phyloP scores from a whole-genome alignment of 768 basidiomycete species.

The Gelatoporia subvermispora region DNA sequence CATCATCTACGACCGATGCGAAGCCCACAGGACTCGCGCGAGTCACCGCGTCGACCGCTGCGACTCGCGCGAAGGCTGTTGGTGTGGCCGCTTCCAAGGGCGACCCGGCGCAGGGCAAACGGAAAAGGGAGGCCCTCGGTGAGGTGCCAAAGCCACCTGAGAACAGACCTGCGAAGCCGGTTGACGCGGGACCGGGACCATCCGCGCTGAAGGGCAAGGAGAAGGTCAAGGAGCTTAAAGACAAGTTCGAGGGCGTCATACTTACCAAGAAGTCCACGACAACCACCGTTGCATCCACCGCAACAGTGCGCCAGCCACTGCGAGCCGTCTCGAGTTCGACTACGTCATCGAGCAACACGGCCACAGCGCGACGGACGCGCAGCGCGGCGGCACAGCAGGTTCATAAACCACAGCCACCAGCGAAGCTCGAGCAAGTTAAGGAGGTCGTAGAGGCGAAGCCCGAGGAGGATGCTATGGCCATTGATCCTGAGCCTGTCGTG shows the following conservation, averaged over 20 bases:
- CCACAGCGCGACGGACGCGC: slow-evolving; percentile 22
- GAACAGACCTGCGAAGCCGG: slow-evolving; percentile 26
- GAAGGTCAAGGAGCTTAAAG: slow-evolving; percentile 33
- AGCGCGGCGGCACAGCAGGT: slow-evolving; percentile 23
- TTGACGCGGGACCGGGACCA: slow-evolving; percentile 5
- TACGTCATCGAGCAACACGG: slow-evolving; percentile 13
- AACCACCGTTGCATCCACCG: slow-evolving; percentile 14
- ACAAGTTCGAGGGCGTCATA: slow-evolving; percentile 60
- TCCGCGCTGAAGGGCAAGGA: slow-evolving; percentile 50
- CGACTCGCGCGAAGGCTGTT: slow-evolving; percentile 47
- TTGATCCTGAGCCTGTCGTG: slow-evolving; percentile 27
- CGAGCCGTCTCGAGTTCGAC: slow-evolving; percentile 41
- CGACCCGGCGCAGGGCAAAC: slow-evolving; percentile 53
- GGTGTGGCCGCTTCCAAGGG: slow-evolving; percentile 40
- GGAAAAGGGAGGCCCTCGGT: slow-evolving; percentile 71
- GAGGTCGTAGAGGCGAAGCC: slow-evolving; percentile 23
- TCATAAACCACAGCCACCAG: slow-evolving; percentile 14
- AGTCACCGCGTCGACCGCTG: slow-evolving; percentile 42
- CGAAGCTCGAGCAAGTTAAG: slow-evolving; percentile 27
- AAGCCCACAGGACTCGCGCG: slow-evolving; percentile 33
- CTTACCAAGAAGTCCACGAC: slow-evolving; percentile 44
- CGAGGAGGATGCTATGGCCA: slow-evolving; percentile 49
- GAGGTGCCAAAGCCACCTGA: slow-evolving; percentile 64
- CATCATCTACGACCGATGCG: slow-evolving; percentile 33
- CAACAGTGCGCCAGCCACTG: slow-evolving; percentile 46